Base-by-base conservation (phyloP, 306 rosid genomes). In the Citrullus amarus region DNA sequence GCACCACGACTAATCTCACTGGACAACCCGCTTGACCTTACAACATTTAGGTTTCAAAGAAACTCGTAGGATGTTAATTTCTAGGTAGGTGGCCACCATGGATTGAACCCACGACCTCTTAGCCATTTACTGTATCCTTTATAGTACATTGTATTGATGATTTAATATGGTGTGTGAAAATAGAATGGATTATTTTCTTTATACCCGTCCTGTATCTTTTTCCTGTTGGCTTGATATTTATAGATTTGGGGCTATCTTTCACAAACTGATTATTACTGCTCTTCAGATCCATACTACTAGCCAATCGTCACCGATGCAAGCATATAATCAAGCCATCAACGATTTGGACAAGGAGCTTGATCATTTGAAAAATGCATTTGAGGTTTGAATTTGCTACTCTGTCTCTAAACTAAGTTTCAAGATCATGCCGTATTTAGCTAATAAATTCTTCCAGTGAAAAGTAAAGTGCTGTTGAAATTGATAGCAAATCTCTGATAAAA, bases 251-350 rank as follows among this genome's bases (percentile, higher is more conserved):
- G 9, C 8, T 77, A 2, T 46, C 15, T 39, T 30, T 9, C 30
- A 4, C 15, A 14, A 58, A 41, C 57, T 50, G 18, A 74, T 48
- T 63, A 0, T 51, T 78, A 10, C 6, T 3, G 20, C 51, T 63
- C 34, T 63, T 17, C 86, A 95, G 91, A 92, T 95, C 73, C 99
- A 95, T 82, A 95, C 97, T 34, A 83, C 93, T 66, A 89, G 97
- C 76, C 97, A 92, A 83, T 95, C 97, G 70, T 92, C 96, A 0
- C 99, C 97, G 34, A 89, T 92, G 99, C 96, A 91, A 83, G 97
- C 99, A 46, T 95, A 95, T 81, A 95, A 92, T 85, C 97, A 92
- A 85, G 93, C 99, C 68, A 91, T 92, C 63, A 95, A 92, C 59
- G 99, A 92, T 86, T 90, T 92, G 36, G 96, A 95, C 81, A 89